phyloP scores from a whole-genome alignment of 768 basidiomycete species.

The Termitomyces sp. region DNA sequence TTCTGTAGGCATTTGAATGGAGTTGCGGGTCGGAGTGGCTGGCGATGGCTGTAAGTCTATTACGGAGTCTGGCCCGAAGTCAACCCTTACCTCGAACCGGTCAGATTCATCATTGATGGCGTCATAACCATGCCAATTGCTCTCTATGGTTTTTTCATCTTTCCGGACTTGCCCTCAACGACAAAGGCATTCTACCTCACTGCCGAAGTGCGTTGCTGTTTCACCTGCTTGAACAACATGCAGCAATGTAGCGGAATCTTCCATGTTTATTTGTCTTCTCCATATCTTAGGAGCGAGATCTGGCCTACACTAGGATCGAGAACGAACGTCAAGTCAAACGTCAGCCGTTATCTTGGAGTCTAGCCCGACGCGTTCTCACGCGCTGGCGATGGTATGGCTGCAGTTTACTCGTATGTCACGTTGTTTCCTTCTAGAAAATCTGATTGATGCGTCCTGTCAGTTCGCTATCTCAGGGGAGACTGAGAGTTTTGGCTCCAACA shows the following conservation, averaged over 20 bases:
- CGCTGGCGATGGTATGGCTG: constrained; percentile 71
- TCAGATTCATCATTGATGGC: constrained; percentile 65
- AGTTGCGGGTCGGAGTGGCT: constrained; percentile 50
- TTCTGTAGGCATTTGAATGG: constrained; percentile 50
- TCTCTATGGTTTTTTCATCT: constrained; percentile 66
- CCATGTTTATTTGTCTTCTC: not conserved
- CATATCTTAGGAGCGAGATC: constrained; percentile 44
- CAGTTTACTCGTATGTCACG: constrained; percentile 49
- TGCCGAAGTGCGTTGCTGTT: constrained; percentile 38
- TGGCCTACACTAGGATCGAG: constrained; percentile 49
- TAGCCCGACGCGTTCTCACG: constrained; percentile 45
- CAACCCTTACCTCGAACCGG: not conserved
- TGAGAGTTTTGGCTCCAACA: constrained; percentile 67
- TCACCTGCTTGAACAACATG: not conserved
- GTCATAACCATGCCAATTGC: constrained; percentile 72
- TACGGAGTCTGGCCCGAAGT: not conserved
- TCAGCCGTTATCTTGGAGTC: constrained; percentile 42
- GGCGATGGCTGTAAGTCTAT: constrained; percentile 59
- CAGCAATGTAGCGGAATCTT: constrained; percentile 3
- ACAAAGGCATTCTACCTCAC: constrained; percentile 64
- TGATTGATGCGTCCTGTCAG: constrained; percentile 24
- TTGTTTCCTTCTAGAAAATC: not conserved
- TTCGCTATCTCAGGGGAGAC: constrained; percentile 66
- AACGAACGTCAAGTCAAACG: constrained; percentile 36
- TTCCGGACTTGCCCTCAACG: constrained; percentile 67